Evolutionary conservation across 345 rosid species (phyloP).

Genomic region (Eucalyptus regnans): DNA sequence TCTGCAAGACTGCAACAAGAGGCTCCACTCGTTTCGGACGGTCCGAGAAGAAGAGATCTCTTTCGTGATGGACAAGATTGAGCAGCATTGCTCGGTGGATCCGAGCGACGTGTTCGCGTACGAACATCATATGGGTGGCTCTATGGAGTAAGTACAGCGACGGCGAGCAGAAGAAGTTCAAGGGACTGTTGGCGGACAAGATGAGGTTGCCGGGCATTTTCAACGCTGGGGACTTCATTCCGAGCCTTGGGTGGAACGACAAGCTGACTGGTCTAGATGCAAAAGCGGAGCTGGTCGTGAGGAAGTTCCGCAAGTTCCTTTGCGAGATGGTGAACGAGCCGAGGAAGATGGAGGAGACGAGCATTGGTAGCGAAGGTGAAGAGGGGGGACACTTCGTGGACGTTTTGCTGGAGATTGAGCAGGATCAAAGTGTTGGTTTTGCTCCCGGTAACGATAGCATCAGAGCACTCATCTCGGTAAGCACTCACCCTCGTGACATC

Average conservation of each 20-base stretch:
- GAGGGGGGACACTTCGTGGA: conserved; percentile 10
- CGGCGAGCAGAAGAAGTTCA: too few species aligned
- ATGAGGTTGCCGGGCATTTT: too few species aligned
- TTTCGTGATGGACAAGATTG: too few species aligned
- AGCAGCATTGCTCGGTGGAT: too few species aligned
- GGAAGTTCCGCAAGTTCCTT: conserved; percentile 3
- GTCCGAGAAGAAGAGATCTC: too few species aligned
- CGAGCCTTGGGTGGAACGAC: neutral
- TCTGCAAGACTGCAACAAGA: too few species aligned
- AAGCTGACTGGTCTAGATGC: conserved; percentile 5
- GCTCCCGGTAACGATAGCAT: neutral
- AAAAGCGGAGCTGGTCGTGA: neutral
- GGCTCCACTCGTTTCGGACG: too few species aligned
- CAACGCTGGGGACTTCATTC: too few species aligned
- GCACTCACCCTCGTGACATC: conserved; percentile 4
- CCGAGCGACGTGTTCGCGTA: too few species aligned
- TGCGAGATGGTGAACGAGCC: neutral
- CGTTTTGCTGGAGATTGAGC: conserved; percentile 7
- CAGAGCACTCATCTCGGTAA: conserved; percentile 20
- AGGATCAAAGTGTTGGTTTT: neutral
- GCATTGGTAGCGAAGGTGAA: neutral
- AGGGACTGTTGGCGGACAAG: too few species aligned
- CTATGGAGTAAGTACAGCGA: too few species aligned
- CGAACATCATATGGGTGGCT: too few species aligned
- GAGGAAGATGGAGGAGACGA: neutral